Evolutionary conservation across 257 asterid species (phyloP), one percentile per base, ranked within the genome.

Genomic region (Gentiana macrophylla): DNA sequence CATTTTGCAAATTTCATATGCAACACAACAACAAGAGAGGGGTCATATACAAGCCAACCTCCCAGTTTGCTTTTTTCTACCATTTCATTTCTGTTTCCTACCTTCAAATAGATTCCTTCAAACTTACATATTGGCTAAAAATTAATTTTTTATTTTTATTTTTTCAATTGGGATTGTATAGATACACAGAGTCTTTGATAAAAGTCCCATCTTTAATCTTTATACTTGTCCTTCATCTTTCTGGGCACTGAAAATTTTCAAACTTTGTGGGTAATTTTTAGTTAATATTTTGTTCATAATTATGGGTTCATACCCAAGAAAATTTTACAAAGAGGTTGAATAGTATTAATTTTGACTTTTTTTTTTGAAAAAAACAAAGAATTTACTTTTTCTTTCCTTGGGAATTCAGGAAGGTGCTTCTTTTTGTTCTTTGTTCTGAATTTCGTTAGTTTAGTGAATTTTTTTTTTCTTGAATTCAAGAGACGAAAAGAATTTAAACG

Each of bases 11-110:
- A 78, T 82, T 78, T 24, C 24, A 24, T 24, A 24, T 24, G 24
- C 24, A 24, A 24, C 24, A 24, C 24, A 24, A 24, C 24, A 24
- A 24, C 24, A 24, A 24, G 24, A 24, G 24, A 24, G 24, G 67
- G 77, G 90, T 81, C 87, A 69, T 75, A 70, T 62, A 24, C 24
- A 24, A 24, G 24, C 24, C 24, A 24, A 24, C 24, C 24, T 24
- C 24, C 24, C 24, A 54, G 24, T 24, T 24, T 24, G 24, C 24
- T 24, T 24, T 24, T 24, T 24, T 24, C 24, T 24, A 24, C 24
- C 24, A 24, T 24, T 24, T 24, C 24, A 24, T 24, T 24, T 24
- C 24, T 24, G 24, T 24, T 24, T 24, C 24, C 24, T 24, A 24
- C 24, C 24, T 24, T 24, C 24, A 24, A 24, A 24, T 24, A 24